These are phyloP conservation scores for Wallacemonas rigidus DNA, from an alignment of 208 protist genomes.

Conservation along the genomic window DNA sequence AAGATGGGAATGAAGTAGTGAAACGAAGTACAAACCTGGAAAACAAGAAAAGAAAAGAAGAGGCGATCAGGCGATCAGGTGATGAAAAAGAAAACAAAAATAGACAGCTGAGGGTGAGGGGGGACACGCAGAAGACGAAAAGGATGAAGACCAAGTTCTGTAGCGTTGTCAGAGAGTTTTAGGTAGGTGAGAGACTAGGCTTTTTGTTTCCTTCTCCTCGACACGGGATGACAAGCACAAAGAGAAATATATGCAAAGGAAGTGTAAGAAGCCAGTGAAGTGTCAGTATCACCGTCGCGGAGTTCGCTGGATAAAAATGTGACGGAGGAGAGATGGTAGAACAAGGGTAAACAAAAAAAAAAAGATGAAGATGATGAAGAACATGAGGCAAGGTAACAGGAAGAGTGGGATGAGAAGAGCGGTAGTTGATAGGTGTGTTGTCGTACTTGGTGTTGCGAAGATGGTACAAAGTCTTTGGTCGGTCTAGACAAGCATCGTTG, in stretches of 20 bases:
- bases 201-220: neutral
- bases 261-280: slow-evolving; percentile 17
- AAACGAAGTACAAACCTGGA: neutral
- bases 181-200: slow-evolving; percentile 11
- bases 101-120: neutral
- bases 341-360: neutral
- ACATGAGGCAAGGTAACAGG: too few species aligned
- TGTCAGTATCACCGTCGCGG: slow-evolving; percentile 15
- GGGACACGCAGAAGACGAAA: neutral
- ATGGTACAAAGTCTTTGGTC: too few species aligned
- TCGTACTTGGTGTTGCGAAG: too few species aligned
- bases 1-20: neutral
- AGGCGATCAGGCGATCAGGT: neutral
- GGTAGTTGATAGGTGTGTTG: too few species aligned
- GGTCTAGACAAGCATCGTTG: too few species aligned
- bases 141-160: neutral
- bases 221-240: neutral
- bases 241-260: slow-evolving; percentile 17
- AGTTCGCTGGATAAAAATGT: neutral
- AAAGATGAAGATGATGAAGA: too few species aligned
- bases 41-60: neutral
- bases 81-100: neutral
- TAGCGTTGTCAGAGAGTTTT: neutral
- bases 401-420: too few species aligned
- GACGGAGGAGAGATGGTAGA: neutral